phyloP scores from a whole-genome alignment of 306 rosid genomes.

The Myrica gale region DNA sequence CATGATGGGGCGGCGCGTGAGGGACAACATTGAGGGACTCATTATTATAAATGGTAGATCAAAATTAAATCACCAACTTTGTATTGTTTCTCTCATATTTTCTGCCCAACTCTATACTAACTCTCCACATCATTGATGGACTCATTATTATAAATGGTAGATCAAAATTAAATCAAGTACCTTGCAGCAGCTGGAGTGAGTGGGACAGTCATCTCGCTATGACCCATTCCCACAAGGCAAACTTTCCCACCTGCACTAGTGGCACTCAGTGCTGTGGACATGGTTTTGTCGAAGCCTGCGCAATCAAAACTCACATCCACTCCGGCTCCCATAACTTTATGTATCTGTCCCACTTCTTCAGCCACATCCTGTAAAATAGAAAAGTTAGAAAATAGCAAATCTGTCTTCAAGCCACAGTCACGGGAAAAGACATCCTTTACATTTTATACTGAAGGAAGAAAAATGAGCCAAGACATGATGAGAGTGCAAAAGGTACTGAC shows the following conservation, averaged over 20 bases:
- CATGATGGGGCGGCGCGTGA: no score
- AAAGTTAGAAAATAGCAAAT: constrained; percentile 14
- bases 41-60: no score
- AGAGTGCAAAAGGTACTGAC: background rate
- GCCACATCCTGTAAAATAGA: constrained; percentile 51
- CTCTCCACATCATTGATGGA: no score
- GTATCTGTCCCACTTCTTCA: constrained; percentile 60
- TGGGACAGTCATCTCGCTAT: constrained; percentile 73
- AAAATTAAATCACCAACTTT: no score
- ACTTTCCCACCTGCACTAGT: constrained; percentile 80
- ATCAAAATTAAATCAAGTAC: constrained; percentile 26
- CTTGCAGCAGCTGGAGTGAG: constrained; percentile 81
- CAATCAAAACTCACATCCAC: constrained; percentile 76
- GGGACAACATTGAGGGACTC: no score
- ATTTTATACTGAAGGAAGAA: constrained; percentile 12
- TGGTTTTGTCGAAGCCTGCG: constrained; percentile 85
- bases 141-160: no score
- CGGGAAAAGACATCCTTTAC: background rate
- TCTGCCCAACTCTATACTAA: no score
- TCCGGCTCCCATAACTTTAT: constrained; percentile 50
- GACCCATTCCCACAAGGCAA: constrained; percentile 90
- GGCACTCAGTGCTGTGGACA: constrained; percentile 77
- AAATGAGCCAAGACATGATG: constrained; percentile 4
- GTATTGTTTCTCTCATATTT: no score
- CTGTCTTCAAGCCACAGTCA: background rate